Percentiles rank a stretch among this genome's conserved stretches.
Conservation (phyloP, 169 alveolate genomes). For the Plasmodium vinckei region DNA sequence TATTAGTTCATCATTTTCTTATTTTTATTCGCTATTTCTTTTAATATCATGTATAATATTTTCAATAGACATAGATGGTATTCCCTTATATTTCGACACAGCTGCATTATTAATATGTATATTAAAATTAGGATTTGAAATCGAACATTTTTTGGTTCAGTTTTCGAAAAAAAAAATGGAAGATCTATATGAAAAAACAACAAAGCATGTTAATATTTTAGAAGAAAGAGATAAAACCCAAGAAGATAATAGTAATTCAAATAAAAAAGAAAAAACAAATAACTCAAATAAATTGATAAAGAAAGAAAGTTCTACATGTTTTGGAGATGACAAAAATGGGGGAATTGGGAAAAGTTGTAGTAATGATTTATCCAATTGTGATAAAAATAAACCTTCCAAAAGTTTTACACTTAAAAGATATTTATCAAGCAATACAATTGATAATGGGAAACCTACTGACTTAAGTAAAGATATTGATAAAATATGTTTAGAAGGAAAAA, state of each 20-base stretch:
- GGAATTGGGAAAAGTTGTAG: background rate
- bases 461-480: constrained; percentile 6
- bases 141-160: constrained; percentile 42
- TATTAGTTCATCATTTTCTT: constrained; percentile 69
- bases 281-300: background rate
- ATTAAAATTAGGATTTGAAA: constrained; percentile 63
- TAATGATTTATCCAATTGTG: background rate
- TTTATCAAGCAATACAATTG: background rate
- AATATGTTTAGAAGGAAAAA: constrained; percentile 31
- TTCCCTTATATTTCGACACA: constrained; percentile 69
- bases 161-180: constrained; percentile 69
- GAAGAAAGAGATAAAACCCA: constrained; percentile 18
- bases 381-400: no score
- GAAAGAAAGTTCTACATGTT: background rate
- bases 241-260: background rate
- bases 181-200: constrained; percentile 44
- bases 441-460: background rate
- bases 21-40: constrained; percentile 63
- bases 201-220: constrained; percentile 62
- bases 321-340: background rate
- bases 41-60: constrained; percentile 40
- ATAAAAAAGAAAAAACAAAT: background rate
- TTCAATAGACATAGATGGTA: constrained; percentile 35
- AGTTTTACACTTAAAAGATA: no score
- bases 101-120: constrained; percentile 66